Conservation (phyloP, 805 yeast genomes). For the Debaryomyces maramus region DNA sequence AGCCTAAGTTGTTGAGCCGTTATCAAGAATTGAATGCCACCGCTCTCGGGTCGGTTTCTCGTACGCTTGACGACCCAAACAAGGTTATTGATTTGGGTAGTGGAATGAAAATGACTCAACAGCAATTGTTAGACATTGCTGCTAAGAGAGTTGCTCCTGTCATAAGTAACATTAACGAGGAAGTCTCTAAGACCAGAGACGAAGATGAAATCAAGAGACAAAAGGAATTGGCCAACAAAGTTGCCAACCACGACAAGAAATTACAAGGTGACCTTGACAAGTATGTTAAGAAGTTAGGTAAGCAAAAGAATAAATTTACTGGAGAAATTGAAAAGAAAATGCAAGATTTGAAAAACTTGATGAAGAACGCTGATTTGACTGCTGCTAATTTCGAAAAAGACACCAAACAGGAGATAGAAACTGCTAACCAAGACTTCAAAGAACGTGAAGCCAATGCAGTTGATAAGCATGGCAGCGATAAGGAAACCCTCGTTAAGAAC, state of each 20-base stretch:
- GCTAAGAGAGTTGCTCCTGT: conserved; percentile 56
- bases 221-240: conserved; percentile 37
- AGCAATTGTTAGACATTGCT: conserved; percentile 56
- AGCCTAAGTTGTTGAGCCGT: conserved; percentile 49
- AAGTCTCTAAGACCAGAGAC: conserved; percentile 44
- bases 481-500: conserved; percentile 41
- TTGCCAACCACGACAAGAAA: conserved; percentile 33
- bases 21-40: conserved; percentile 51
- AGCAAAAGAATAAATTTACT: conserved; percentile 39
- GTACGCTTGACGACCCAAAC: conserved; percentile 48
- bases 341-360: conserved; percentile 19
- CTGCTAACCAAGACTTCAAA: conserved; percentile 44
- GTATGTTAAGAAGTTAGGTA: conserved; percentile 36
- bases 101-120: conserved; percentile 54
- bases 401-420: conserved; percentile 43
- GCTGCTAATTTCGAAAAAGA: conserved; percentile 41
- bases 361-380: conserved; percentile 29
- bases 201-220: conserved; percentile 46
- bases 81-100: conserved; percentile 53
- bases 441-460: conserved; percentile 49
- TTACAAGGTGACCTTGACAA: conserved; percentile 38
- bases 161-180: conserved; percentile 49
- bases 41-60: conserved; percentile 47
- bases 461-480: conserved; percentile 45
- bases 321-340: conserved; percentile 40